Conservation (phyloP, 164 flowering plant genomes). For the Stephania japonica region DNA sequence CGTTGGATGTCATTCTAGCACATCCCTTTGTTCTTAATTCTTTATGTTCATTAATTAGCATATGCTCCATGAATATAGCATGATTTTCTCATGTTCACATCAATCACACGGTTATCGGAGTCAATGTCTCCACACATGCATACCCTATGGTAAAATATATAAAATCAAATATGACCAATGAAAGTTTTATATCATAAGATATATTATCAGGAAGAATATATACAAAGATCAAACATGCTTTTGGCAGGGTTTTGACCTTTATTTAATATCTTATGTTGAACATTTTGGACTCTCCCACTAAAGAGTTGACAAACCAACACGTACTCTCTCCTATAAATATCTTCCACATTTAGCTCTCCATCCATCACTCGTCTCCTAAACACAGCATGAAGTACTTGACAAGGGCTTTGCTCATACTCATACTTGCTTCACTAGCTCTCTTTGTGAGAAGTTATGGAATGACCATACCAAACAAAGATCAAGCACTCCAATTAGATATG, state of each 20-base stretch:
- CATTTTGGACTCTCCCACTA: not conserved
- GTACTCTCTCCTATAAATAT: not conserved
- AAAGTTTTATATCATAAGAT: not conserved
- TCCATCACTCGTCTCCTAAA: too few species aligned
- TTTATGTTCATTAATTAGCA: too few species aligned
- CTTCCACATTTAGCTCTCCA: too few species aligned
- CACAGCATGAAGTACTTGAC: not conserved
- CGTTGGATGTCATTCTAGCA: too few species aligned
- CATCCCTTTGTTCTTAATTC: too few species aligned
- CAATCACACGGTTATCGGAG: not conserved
- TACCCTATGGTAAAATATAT: not conserved
- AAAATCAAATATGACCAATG: too few species aligned
- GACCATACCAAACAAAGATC: not conserved
- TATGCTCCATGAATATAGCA: too few species aligned
- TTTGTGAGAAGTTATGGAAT: not conserved
- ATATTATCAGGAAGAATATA: too few species aligned
- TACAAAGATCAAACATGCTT: not conserved
- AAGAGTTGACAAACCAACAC: not conserved
- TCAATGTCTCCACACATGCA: not conserved
- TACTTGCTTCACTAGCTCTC: not conserved
- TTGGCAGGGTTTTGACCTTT: not conserved
- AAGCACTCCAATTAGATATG: not conserved
- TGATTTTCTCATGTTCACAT: not conserved
- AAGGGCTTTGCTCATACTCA: not conserved
- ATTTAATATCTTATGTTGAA: not conserved